A percentile compares a stretch with the other conserved stretches of the same genome.
phyloP scores from a whole-genome alignment of 1,284 basidiomycete species.

The Fomitopsis pinicola region DNA sequence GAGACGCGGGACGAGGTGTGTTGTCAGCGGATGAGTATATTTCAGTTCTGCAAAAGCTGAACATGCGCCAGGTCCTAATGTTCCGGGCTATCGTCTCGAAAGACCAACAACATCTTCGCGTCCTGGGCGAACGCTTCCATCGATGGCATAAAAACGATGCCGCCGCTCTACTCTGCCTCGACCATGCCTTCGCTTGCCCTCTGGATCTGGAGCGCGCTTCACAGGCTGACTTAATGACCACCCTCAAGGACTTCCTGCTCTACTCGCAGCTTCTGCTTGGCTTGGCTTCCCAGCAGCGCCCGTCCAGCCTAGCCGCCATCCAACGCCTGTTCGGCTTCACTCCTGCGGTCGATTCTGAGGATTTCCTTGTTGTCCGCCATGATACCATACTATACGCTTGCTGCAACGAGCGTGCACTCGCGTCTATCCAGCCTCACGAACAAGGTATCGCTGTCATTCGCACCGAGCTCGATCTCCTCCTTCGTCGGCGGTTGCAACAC shows the following conservation, averaged over 20 bases:
- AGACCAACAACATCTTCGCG: slow-evolving; percentile 23
- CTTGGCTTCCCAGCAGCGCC: slow-evolving; percentile 24
- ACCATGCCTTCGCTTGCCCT: slow-evolving; percentile 31
- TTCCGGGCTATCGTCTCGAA: slow-evolving; percentile 33
- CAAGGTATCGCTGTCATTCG: slow-evolving; percentile 9
- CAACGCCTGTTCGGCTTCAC: slow-evolving; percentile 37
- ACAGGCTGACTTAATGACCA: slow-evolving; percentile 20
- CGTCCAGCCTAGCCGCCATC: slow-evolving; percentile 20
- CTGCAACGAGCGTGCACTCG: background rate
- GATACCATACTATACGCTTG: slow-evolving; percentile 20
- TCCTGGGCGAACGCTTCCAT: slow-evolving; percentile 18
- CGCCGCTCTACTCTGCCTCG: slow-evolving; percentile 32
- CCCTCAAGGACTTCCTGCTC: slow-evolving; percentile 30
- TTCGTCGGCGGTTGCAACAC: slow-evolving; percentile 21
- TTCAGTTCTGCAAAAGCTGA: background rate
- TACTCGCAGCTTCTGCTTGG: slow-evolving; percentile 34
- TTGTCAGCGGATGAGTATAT: background rate
- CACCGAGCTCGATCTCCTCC: slow-evolving; percentile 13
- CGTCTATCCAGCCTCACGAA: slow-evolving; percentile 6
- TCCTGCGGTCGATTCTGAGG: slow-evolving; percentile 17
- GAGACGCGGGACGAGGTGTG: slow-evolving; percentile 18
- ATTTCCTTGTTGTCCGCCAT: slow-evolving; percentile 23
- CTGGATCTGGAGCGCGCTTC: slow-evolving; percentile 18
- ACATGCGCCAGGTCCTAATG: slow-evolving; percentile 29
- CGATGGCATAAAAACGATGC: background rate